Conservation (phyloP, 1,284 basidiomycete genomes). For the Ceratobasidium sp. region DNA sequence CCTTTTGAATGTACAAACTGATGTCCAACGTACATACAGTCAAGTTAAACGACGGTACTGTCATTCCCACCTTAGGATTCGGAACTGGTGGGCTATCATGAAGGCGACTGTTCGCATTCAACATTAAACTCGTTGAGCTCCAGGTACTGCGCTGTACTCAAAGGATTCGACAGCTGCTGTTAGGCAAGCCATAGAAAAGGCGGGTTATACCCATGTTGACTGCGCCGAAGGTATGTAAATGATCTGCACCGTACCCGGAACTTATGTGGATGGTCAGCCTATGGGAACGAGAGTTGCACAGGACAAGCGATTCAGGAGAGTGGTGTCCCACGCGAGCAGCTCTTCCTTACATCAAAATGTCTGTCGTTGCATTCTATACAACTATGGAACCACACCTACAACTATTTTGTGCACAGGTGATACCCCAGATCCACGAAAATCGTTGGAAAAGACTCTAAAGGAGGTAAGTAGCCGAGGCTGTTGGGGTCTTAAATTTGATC, state of each 20-base stretch:
- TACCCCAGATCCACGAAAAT: slow-evolving; percentile 43
- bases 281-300: slow-evolving; percentile 40
- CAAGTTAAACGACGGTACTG: slow-evolving; percentile 28
- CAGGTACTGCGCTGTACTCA: slow-evolving; percentile 26
- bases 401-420: slow-evolving; percentile 16
- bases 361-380: not conserved
- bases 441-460: slow-evolving; percentile 47
- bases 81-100: slow-evolving; percentile 15
- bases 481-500: not conserved
- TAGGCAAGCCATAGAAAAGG: slow-evolving; percentile 18
- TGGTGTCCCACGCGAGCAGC: slow-evolving; percentile 25
- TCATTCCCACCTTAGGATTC: slow-evolving; percentile 27
- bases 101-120: not conserved
- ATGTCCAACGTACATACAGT: slow-evolving; percentile 30
- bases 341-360: slow-evolving; percentile 33
- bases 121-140: not conserved
- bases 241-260: not conserved
- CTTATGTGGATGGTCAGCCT: slow-evolving; percentile 18
- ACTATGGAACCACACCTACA: not conserved
- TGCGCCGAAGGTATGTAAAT: slow-evolving; percentile 39
- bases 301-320: slow-evolving; percentile 42
- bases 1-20: not conserved
- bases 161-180: slow-evolving; percentile 27
- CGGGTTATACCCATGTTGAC: slow-evolving; percentile 43
- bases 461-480: slow-evolving; percentile 42